Evolutionary conservation across 2,329 filamentous ascomycete species (phyloP), one percentile per base, ranked within the genome.

Genomic region (Plectosphaerella plurivora): DNA sequence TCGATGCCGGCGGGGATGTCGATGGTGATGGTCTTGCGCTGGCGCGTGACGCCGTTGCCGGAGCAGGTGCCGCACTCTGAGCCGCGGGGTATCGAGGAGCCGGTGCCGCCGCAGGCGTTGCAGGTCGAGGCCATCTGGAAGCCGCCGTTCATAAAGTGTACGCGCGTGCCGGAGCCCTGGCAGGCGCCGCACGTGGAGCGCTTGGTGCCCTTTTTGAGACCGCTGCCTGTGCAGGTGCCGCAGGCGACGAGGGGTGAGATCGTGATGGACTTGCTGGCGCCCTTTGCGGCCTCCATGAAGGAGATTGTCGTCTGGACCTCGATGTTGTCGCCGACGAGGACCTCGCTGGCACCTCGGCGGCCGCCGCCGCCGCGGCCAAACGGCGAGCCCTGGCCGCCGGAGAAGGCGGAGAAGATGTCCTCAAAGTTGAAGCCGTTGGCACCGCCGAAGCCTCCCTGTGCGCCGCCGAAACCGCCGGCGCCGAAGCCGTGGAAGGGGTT

Each of bases 71-170:
- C 76, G 71, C 94, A 99, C 64, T 95, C 89, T 11, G 84, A 87
- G 45, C 91, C 91, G 60, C 81, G 83, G 3, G 94, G 91, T 35
- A 91, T 87, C 3, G 81, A 78, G 50, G 86, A 75, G 47, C 94
- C 94, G 45, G 82, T 85, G 3, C 94, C 94, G 49, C 85, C 86
- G 67, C 94, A 99, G 36, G 83, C 74, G 18, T 82, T 78, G 69
- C 94, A 99, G 1, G 91, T 95, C 56, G 89, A 90, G 5, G 89
- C 90, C 87, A 99, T 93, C 73, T 97, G 93, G 73, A 99, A 97
- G 22, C 91, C 92, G 51, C 91, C 91, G 61, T 90, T 86, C 81
- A 97, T 88, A 64, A 91, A 87, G 69, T 96, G 91, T 47, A 97
- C 86, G 52, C 89, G 81, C 37, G 88, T 89, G 49, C 94, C 94